Percentiles rank a stretch among this genome's conserved stretches.
Conservation (phyloP, 2,329 filamentous ascomycete genomes). For the Fusarium equiseti region DNA sequence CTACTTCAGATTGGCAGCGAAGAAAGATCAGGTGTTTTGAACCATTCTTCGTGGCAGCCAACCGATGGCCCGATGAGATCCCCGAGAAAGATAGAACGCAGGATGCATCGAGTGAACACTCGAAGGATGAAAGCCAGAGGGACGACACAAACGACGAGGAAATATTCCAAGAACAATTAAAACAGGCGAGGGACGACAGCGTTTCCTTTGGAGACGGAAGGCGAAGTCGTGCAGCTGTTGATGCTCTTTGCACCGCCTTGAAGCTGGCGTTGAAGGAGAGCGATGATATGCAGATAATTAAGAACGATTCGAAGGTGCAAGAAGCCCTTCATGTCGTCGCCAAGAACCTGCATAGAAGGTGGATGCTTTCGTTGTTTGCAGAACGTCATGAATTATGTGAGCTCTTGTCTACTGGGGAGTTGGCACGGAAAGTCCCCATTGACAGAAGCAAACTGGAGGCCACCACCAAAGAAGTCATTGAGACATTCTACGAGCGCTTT, state of each 20-base stretch:
- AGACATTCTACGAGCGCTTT: slow-evolving; percentile 25
- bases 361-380: slow-evolving; percentile 3
- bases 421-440: slow-evolving; percentile 30
- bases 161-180: not conserved
- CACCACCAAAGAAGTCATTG: slow-evolving; percentile 8
- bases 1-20: slow-evolving; percentile 36
- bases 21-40: slow-evolving; percentile 5
- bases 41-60: slow-evolving; percentile 32
- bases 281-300: slow-evolving; percentile 14
- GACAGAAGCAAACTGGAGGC: slow-evolving; percentile 19
- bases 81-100: not conserved
- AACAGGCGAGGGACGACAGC: not conserved
- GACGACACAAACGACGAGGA: not conserved
- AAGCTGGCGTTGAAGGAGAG: slow-evolving; percentile 17
- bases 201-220: not conserved
- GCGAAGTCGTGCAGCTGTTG: not conserved
- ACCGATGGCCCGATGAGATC: slow-evolving; percentile 37
- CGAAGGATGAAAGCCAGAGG: not conserved
- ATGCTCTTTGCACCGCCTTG: slow-evolving; percentile 16
- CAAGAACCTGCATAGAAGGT: slow-evolving; percentile 3
- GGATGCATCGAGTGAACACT: not conserved
- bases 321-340: slow-evolving; percentile 10
- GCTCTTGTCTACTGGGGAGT: slow-evolving; percentile 22
- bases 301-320: slow-evolving; percentile 23
- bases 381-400: slow-evolving; percentile 16